Evolutionary conservation across 305 asterid genomes (phyloP).

Genomic region (Solanum chacoense): DNA sequence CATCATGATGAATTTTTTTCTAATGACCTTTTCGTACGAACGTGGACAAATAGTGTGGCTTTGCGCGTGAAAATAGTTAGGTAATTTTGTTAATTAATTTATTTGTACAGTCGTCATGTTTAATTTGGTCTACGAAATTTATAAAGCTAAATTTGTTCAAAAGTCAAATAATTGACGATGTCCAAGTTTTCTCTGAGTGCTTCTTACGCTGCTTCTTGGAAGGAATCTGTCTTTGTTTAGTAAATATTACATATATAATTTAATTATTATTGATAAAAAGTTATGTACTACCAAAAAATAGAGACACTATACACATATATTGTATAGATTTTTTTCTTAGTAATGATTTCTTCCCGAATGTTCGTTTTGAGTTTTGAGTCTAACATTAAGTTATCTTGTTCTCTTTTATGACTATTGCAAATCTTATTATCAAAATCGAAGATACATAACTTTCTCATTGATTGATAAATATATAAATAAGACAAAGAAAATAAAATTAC

Average conservation of each 20-base stretch:
- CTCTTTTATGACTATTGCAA: neutral
- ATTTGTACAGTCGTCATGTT: neutral
- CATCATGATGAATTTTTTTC: neutral
- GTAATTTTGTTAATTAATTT: neutral
- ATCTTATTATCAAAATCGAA: neutral
- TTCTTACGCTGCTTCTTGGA: neutral
- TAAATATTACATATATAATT: neutral
- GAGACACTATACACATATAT: neutral
- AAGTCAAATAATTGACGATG: neutral
- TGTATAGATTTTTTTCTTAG: neutral
- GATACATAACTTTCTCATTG: neutral
- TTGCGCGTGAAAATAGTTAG: neutral
- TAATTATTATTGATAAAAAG: neutral
- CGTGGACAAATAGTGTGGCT: neutral
- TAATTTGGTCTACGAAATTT: neutral
- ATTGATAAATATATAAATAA: neutral
- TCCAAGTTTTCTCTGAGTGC: neutral
- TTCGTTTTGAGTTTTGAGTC: neutral
- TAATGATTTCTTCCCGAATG: neutral
- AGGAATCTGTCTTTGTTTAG: neutral
- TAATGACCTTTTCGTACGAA: neutral
- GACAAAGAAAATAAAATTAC: neutral
- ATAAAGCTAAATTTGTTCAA: neutral
- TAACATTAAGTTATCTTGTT: neutral
- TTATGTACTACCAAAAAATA: neutral